Evolutionary conservation across 2,329 filamentous ascomycete species (phyloP), one percentile per base, ranked within the genome.

Genomic region (Capronia coronata): DNA sequence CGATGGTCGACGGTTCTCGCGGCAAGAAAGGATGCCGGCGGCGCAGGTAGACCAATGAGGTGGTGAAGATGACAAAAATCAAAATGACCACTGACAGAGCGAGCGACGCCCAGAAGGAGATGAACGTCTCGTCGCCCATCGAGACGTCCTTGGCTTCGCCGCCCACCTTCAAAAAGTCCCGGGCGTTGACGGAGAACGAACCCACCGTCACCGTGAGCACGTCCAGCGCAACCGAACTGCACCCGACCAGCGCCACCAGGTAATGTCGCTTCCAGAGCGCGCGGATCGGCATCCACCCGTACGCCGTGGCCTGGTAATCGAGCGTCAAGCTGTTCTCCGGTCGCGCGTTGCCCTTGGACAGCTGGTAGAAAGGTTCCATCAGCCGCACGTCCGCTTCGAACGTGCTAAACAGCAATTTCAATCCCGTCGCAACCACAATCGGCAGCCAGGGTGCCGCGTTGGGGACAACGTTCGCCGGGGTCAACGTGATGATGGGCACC

Each of bases 1-100:
- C 82, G 59, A 91, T 89, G 16, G 85, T 88, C 59, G 83, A 87
- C 2, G 86, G 85, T 69, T 89, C 84, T 3, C 86, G 78, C 1
- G 86, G 86, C 48, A 90, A 70, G 65, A 90, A 89, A 2, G 85
- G 78, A 48, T 81, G 78, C 0, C 81, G 75, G 11, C 86, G 78
- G 1, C 78, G 75, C 14, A 72, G 49, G 61, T 84, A 84, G 14
- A 85, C 82, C 1, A 82, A 60, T 1, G 67, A 65, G 0, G 83
- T 78, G 18, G 84, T 76, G 19, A 74, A 59, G 48, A 75, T 72
- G 64, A 89, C 79, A 65, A 84, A 83, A 5, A 78, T 25, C n/a
- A 88, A 72, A 57, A 88, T 86, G 43, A 76, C 69, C 2, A 80
- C 66, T 0, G 81, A 78, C 14, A 86, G 68, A 0, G 65, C 70